Conservation (phyloP, 192 early-diverging fungal species). For the Chytriomyces hyalinus region DNA sequence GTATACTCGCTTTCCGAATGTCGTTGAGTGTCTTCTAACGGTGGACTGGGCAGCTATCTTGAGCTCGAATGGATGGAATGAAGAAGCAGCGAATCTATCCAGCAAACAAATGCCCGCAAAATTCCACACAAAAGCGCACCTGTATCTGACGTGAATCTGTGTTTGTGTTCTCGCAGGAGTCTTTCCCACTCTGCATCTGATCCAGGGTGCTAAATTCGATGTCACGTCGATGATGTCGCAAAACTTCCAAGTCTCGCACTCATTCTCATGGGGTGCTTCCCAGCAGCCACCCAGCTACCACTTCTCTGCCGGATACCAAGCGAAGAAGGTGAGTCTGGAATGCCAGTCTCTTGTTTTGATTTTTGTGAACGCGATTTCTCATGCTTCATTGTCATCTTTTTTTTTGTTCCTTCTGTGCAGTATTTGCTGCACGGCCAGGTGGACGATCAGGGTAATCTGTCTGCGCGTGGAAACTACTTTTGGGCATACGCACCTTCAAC, state of each 20-base stretch:
- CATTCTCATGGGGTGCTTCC: conserved; percentile 83
- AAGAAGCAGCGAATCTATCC: too few species aligned
- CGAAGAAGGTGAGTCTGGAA: conserved; percentile 62
- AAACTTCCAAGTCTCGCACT: conserved; percentile 95
- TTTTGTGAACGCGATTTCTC: too few species aligned
- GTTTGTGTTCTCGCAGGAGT: conserved; percentile 56
- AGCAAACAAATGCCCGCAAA: too few species aligned
- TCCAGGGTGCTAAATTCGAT: conserved; percentile 95
- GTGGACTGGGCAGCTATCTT: too few species aligned
- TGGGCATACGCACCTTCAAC: conserved; percentile 66
- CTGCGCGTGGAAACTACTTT: conserved; percentile 80
- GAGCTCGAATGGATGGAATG: too few species aligned
- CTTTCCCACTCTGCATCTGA: conserved; percentile 84
- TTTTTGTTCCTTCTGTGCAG: conserved; percentile 44
- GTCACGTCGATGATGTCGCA: conserved; percentile 89
- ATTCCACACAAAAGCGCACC: background rate
- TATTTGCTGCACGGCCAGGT: conserved; percentile 91
- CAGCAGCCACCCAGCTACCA: conserved; percentile 85
- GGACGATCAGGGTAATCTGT: conserved; percentile 88
- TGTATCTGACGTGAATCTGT: background rate
- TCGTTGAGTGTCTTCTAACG: too few species aligned
- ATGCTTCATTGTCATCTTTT: too few species aligned
- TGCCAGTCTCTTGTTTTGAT: too few species aligned
- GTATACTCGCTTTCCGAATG: too few species aligned
- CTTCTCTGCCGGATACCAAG: conserved; percentile 87